Evolutionary conservation across 2,329 filamentous ascomycete genomes (phyloP).

Genomic region (Paecilomyces sp.): DNA sequence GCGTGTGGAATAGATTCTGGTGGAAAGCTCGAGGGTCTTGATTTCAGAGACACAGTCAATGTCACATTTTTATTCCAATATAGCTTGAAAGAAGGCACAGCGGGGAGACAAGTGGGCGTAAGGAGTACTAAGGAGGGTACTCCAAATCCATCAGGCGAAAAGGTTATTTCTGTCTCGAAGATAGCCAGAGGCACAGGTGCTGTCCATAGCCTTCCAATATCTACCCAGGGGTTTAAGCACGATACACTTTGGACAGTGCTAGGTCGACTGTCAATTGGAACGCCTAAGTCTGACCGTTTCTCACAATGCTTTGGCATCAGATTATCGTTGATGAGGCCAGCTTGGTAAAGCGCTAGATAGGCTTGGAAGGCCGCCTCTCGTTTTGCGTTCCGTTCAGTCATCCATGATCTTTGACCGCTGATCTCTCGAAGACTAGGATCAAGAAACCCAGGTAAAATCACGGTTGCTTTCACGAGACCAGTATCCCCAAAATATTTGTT

Average conservation of each 20-base stretch:
- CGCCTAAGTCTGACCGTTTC: conserved; percentile 31
- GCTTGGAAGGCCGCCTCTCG: conserved; percentile 81
- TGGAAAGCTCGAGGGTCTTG: background rate
- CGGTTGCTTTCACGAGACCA: conserved; percentile 43
- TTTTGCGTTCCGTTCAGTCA: conserved; percentile 61
- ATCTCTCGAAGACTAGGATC: conserved; percentile 53
- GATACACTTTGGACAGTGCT: conserved; percentile 21
- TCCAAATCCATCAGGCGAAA: conserved; percentile 7
- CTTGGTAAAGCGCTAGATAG: conserved; percentile 62
- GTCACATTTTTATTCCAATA: conserved; percentile 21
- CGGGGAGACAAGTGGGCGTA: conserved; percentile 15
- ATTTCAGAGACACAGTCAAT: conserved; percentile 11
- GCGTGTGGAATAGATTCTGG: conserved; percentile 5
- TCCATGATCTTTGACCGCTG: conserved; percentile 53
- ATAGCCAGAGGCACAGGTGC: conserved; percentile 4
- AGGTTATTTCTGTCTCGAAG: conserved; percentile 12
- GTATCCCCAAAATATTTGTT: conserved; percentile 21
- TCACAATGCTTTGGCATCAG: conserved; percentile 55
- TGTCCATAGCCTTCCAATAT: conserved; percentile 24
- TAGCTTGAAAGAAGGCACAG: conserved; percentile 15
- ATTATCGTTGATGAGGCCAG: conserved; percentile 68
- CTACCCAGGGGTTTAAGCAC: conserved; percentile 31
- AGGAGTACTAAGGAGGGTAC: conserved; percentile 16
- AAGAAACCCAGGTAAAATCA: conserved; percentile 65
- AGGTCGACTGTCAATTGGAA: conserved; percentile 18